phyloP scores from a whole-genome alignment of 2,329 filamentous ascomycete genomes.

The Coniochaeta hoffmannii region DNA sequence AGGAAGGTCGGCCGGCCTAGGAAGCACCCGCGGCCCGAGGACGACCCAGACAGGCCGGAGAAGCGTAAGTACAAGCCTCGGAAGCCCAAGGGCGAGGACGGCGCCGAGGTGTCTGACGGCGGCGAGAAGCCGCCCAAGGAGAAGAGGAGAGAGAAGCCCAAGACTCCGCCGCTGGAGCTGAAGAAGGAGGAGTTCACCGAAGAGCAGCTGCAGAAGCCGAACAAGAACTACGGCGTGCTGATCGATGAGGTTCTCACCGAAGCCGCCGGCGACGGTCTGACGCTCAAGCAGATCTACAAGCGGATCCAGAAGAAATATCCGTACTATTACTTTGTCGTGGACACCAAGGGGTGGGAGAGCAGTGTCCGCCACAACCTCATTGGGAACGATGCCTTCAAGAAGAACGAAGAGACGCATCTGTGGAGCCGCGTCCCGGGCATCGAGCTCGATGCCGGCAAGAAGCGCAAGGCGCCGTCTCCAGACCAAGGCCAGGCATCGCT shows the following conservation, averaged over 20 bases:
- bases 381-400: constrained; percentile 53
- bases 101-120: constrained; percentile 44
- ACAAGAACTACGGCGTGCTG: constrained; percentile 54
- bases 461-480: constrained; percentile 47
- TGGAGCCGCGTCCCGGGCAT: constrained; percentile 53
- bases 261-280: constrained; percentile 45
- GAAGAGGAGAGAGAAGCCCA: constrained; percentile 56
- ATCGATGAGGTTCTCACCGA: constrained; percentile 53
- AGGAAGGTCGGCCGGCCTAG: constrained; percentile 58
- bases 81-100: constrained; percentile 35
- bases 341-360: constrained; percentile 60
- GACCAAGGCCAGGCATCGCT: constrained; percentile 35
- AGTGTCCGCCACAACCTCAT: constrained; percentile 58
- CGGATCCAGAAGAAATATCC: constrained; percentile 50
- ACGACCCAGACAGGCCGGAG: constrained; percentile 45
- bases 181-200: constrained; percentile 47
- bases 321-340: constrained; percentile 52
- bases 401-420: constrained; percentile 46
- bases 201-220: constrained; percentile 53
- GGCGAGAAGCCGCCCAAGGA: constrained; percentile 45
- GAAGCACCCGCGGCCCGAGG: constrained; percentile 54
- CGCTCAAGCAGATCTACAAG: constrained; percentile 57
- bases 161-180: constrained; percentile 52
- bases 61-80: constrained; percentile 62
- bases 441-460: constrained; percentile 53